Conservation (phyloP, 352 stramenopile genomes). For the Saprolegnia parasitica region DNA sequence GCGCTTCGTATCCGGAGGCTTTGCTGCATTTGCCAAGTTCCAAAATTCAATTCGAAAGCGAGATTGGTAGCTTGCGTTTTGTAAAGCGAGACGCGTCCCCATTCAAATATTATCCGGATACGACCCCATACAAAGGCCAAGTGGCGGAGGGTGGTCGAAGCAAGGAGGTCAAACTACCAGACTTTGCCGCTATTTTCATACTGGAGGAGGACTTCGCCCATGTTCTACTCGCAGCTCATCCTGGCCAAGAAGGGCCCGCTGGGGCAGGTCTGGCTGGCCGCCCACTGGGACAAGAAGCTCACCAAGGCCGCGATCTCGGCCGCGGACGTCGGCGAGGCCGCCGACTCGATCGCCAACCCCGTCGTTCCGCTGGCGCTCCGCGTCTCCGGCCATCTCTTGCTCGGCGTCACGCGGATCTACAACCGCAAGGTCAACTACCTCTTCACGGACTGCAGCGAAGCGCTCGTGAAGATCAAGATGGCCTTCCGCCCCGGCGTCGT, state of each 20-base stretch:
- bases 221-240: constrained; percentile 99
- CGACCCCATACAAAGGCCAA: no score
- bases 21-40: no score
- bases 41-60: no score
- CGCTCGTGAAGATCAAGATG: constrained; percentile 99
- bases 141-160: no score
- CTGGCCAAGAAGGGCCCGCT: constrained; percentile 98
- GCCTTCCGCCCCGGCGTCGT: constrained; percentile 86
- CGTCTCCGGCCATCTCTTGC: constrained; percentile 95
- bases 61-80: no score
- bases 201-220: constrained; percentile 37
- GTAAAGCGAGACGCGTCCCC: no score
- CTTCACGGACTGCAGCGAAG: constrained; percentile 97
- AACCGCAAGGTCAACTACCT: constrained; percentile 97
- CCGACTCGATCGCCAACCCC: constrained; percentile 96
- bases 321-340: constrained; percentile 94
- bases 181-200: neutral
- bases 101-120: no score
- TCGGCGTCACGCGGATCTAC: constrained; percentile 99
- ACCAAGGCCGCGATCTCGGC: constrained; percentile 97
- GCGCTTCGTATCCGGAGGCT: no score
- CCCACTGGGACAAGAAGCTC: constrained; percentile 99
- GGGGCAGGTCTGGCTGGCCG: constrained; percentile 98
- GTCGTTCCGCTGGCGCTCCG: constrained; percentile 95
- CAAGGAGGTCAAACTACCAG: no score